Percentiles rank a stretch among this genome's conserved stretches.
These are phyloP conservation scores for Glycine tomentella DNA, from an alignment of 306 rosid genomes.

Conservation along the genomic window DNA sequence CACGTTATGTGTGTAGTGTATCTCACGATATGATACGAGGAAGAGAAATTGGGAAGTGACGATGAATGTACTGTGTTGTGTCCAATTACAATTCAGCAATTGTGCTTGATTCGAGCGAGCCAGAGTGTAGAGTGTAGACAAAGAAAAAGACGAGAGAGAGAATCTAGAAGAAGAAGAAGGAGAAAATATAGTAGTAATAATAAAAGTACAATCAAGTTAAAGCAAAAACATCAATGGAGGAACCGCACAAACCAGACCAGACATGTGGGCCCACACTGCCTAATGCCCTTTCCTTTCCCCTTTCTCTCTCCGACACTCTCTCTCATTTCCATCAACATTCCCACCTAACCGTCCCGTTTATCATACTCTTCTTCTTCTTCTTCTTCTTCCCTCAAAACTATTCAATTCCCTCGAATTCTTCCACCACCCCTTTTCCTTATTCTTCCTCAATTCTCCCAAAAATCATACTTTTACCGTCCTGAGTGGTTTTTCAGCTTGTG, in stretches of 20 bases:
- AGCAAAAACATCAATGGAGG: conserved; percentile 45
- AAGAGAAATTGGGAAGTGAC: conserved; percentile 22
- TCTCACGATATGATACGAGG: not conserved
- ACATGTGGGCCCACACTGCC: conserved; percentile 41
- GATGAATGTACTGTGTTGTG: not conserved
- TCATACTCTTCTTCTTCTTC: not conserved
- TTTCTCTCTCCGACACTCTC: too few relatives aligned
- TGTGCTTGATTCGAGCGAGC: not conserved
- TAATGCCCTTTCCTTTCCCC: not conserved
- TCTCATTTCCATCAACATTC: not conserved
- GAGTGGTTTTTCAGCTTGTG: not conserved
- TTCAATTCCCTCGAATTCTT: not conserved
- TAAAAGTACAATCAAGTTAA: conserved; percentile 36
- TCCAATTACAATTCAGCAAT: not conserved
- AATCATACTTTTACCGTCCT: not conserved
- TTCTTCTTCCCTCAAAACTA: conserved; percentile 5
- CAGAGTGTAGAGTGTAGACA: conserved; percentile 32
- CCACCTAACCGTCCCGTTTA: conserved; percentile 38
- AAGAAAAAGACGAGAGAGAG: conserved; percentile 29
- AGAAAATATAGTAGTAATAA: not conserved
- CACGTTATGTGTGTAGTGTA: not conserved
- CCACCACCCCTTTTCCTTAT: conserved; percentile 31
- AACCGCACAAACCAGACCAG: conserved; percentile 28
- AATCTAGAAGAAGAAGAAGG: conserved; percentile 42
- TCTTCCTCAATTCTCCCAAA: not conserved